Base-by-base conservation (phyloP, 345 rosid species). In the Noccaea caerulescens region DNA sequence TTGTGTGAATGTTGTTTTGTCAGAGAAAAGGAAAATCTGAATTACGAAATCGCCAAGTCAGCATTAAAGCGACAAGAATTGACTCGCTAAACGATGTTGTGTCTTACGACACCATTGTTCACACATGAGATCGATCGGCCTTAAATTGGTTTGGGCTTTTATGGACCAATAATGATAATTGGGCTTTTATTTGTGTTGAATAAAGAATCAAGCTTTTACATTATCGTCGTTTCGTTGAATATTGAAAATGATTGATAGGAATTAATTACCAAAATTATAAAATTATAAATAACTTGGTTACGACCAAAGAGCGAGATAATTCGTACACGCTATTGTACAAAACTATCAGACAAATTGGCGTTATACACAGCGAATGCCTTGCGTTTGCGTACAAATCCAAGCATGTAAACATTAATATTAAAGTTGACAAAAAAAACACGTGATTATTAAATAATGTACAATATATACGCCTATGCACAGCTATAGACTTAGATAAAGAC, bases 1-100 rank as follows among this genome's bases (percentile, higher is more conserved):
- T 46, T 52, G 46, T 8, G 10, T 5, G 2, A 45, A 23, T 65
- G 58, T 58, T 69, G 41, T 63, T 63, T 63, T 69, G 71, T 69
- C 75, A 76, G 79, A 50, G 27, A 18, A 45, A 69, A 63, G 68
- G 23, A 59, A 59, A 71, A 79, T 44, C 73, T 67, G 58, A 38
- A 38, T 52, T 62, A 70, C 76, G 69, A 75, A 63, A 41, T 41
- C 58, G 80, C 70, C 75, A 60, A 60, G 73, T 55, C 60, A 69
- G 64, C 80, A 27, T 39, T 62, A 45, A 66, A 71, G 63, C 66
- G 81, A 77, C 77, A 75, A 59, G 11, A 62, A 2, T 51, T 8
- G 59, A 44, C 27, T 13, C 43, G 10, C 27, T 34, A 33, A 50
- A 71, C 72, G 68, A 65, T 65, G 57, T 63, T 57, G 72, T 65